These are phyloP conservation scores for Talaromyces sp. DNA, from an alignment of 2,329 filamentous ascomycete species.

Conservation along the genomic window DNA sequence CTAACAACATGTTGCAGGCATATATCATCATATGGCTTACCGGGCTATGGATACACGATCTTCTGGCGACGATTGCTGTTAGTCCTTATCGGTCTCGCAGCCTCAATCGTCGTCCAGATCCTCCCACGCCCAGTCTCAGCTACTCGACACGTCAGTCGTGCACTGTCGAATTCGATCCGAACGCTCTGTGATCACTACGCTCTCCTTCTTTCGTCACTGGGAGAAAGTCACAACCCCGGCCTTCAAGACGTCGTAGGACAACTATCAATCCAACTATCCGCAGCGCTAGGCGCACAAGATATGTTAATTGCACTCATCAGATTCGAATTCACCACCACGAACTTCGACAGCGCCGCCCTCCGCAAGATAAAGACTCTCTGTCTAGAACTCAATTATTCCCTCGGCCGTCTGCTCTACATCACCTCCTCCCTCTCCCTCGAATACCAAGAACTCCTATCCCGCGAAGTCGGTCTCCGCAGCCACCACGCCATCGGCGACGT, in stretches of 20 bases:
- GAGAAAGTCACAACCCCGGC: constrained; percentile 25
- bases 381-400: constrained; percentile 31
- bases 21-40: constrained; percentile 44
- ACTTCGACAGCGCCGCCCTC: constrained; percentile 36
- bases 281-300: constrained; percentile 32
- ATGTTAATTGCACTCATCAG: constrained; percentile 33
- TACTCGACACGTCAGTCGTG: constrained; percentile 44
- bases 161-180: constrained; percentile 44
- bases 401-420: constrained; percentile 37
- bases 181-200: constrained; percentile 50
- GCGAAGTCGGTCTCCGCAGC: constrained; percentile 40
- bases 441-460: constrained; percentile 41
- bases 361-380: constrained; percentile 32
- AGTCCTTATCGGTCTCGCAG: constrained; percentile 46
- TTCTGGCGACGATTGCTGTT: constrained; percentile 48
- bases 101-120: constrained; percentile 45
- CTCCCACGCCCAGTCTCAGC: constrained; percentile 49
- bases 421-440: constrained; percentile 35
- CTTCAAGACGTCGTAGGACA: constrained; percentile 26
- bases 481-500: constrained; percentile 47
- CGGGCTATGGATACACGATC: constrained; percentile 46
- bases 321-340: constrained; percentile 40
- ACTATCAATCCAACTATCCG: constrained; percentile 32
- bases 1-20: constrained; percentile 29
- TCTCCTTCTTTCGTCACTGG: constrained; percentile 47